Conservation (phyloP, 768 basidiomycete genomes). For the Termitomyces bulborhizus region DNA sequence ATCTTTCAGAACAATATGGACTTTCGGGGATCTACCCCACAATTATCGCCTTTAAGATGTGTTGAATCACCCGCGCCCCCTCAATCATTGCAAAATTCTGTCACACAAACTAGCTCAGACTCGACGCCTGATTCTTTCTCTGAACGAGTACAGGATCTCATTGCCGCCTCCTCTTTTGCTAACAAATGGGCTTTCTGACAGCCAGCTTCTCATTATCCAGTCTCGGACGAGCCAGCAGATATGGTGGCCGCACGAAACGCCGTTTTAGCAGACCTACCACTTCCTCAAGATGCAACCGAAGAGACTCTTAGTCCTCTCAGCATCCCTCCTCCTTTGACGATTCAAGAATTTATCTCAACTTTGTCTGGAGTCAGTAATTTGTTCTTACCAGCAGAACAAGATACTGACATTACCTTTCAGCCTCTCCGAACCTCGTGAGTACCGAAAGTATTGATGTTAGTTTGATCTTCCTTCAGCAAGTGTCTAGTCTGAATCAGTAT, state of each 20-base stretch:
- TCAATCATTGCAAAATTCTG: slow-evolving; percentile 2
- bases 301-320: slow-evolving; percentile 64
- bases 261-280: slow-evolving; percentile 51
- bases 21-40: neutral
- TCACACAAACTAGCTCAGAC: neutral
- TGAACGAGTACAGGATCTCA: slow-evolving; percentile 9
- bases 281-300: slow-evolving; percentile 58
- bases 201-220: slow-evolving; percentile 7
- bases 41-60: slow-evolving; percentile 3
- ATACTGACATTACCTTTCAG: slow-evolving; percentile 23
- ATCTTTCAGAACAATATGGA: slow-evolving; percentile 1
- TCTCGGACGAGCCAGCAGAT: slow-evolving; percentile 32
- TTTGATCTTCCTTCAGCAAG: neutral
- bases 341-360: slow-evolving; percentile 65
- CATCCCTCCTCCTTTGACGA: slow-evolving; percentile 54
- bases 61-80: slow-evolving; percentile 1
- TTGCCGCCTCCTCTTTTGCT: neutral
- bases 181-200: neutral
- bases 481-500: slow-evolving; percentile 54
- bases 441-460: neutral
- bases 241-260: slow-evolving; percentile 49
- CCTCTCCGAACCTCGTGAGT: slow-evolving; percentile 52
- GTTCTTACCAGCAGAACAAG: neutral
- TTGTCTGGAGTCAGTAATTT: slow-evolving; percentile 41
- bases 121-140: slow-evolving; percentile 1